These are phyloP conservation scores for Musa schizocarpa DNA, from an alignment of 176 grass and related monocot species.

Conservation along the genomic window DNA sequence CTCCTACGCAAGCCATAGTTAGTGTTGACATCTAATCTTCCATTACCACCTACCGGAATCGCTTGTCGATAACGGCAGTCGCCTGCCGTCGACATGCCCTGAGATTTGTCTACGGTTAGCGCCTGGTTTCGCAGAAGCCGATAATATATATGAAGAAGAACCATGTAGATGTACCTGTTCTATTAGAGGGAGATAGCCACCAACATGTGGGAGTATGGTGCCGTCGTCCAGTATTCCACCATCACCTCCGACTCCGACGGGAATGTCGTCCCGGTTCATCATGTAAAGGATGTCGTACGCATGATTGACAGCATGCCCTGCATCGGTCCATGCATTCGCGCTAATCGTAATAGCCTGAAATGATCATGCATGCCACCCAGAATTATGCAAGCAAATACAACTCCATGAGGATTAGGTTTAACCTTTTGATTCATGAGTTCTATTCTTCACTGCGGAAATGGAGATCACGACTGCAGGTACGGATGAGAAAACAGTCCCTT, in stretches of 20 bases:
- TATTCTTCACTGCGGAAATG: no score
- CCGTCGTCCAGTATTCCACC: constrained; percentile 65
- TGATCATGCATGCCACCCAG: neutral
- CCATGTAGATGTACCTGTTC: constrained; percentile 16
- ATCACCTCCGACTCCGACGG: constrained; percentile 61
- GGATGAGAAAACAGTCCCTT: no score
- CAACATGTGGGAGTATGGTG: constrained; percentile 51
- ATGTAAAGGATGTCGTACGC: constrained; percentile 75
- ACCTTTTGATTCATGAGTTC: no score
- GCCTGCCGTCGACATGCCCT: no score
- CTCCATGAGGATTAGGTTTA: neutral
- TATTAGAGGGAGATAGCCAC: constrained; percentile 66
- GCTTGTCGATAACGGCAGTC: no score
- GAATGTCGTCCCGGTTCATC: constrained; percentile 76
- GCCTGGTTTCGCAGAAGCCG: no score
- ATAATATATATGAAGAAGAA: no score
- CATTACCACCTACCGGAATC: no score
- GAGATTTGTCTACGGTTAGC: no score
- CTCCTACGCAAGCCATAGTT: no score
- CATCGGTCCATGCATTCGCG: constrained; percentile 58
- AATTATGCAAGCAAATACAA: neutral
- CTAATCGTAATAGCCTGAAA: constrained; percentile 57
- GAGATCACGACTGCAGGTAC: no score
- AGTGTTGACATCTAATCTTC: no score
- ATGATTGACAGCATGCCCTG: constrained; percentile 73